Evolutionary conservation across 768 basidiomycete species (phyloP).

Genomic region (Kwoniella dendrophila): DNA sequence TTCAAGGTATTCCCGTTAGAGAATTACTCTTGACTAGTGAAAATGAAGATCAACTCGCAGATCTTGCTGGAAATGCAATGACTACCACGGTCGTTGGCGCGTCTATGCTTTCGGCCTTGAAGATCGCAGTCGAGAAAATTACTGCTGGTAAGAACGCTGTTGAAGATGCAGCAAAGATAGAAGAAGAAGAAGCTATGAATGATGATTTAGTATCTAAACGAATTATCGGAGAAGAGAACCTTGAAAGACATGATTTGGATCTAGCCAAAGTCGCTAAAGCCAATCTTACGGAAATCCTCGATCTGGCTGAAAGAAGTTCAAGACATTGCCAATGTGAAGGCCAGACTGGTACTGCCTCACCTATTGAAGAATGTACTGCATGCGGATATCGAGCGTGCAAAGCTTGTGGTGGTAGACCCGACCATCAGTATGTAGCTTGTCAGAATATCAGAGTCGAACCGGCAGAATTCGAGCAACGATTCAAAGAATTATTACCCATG

Average conservation of each 20-base stretch:
- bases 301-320: slow-evolving; percentile 68
- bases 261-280: slow-evolving; percentile 61
- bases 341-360: slow-evolving; percentile 71
- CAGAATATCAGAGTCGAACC: slow-evolving; percentile 69
- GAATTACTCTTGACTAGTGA: slow-evolving; percentile 89
- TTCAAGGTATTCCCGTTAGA: slow-evolving; percentile 92
- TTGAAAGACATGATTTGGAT: slow-evolving; percentile 68
- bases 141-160: slow-evolving; percentile 67
- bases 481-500: slow-evolving; percentile 86
- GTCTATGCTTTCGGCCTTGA: slow-evolving; percentile 79
- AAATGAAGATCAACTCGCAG: slow-evolving; percentile 88
- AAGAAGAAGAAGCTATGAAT: slow-evolving; percentile 61
- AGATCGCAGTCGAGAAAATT: slow-evolving; percentile 68
- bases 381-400: slow-evolving; percentile 79
- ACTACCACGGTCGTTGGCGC: slow-evolving; percentile 94
- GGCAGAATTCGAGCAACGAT: slow-evolving; percentile 69
- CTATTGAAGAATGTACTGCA: slow-evolving; percentile 70
- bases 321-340: slow-evolving; percentile 92
- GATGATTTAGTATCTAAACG: slow-evolving; percentile 61
- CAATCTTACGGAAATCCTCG: slow-evolving; percentile 64
- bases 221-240: slow-evolving; percentile 73
- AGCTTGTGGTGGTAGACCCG: slow-evolving; percentile 86
- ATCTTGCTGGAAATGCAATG: slow-evolving; percentile 96
- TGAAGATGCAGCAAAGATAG: slow-evolving; percentile 70
- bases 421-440: slow-evolving; percentile 68